Base-by-base conservation (phyloP, 1,284 basidiomycete genomes). In the Ceratobasidium sp. region DNA sequence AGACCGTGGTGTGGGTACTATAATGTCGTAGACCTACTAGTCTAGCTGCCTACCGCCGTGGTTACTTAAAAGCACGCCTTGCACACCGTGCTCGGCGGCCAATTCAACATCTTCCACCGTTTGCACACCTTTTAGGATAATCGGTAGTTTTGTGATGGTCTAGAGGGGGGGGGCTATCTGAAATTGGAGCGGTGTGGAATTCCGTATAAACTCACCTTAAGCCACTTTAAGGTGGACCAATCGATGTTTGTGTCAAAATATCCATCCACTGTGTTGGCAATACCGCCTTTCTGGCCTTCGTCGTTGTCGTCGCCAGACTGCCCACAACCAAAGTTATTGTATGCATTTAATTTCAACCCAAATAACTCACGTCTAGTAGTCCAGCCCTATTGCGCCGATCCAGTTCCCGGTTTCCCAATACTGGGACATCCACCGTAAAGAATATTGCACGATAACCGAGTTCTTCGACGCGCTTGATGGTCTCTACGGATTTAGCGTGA, bases 61-160 rank as follows among this genome's bases (percentile, higher is more conserved):
- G 71, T 83, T 84, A 14, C 77, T 77, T 7, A 68, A 73, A 8
- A 84, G 78, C 1, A 84, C 80, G 13, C 81, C 84, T 9, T 80
- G 75, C 0, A 82, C 81, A 7, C 83, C 83, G 54, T 80, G 76
- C 69, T 82, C 69, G 2, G 77, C 78, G 9, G 83, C 83, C 4
- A 80, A 72, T 68, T 80, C 80, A 13, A 81, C 81, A 54, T 72
- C 71, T 27, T 81, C 82, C 16, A 84, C 78, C 19, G 77, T 77
- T 74, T 84, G 82, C 11, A 84, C 76, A 39, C 82, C 82, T 73
- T 82, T 82, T 68, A 83, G 76, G 67, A 81, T 79, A 52, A 82
- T 75, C 0, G 81, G 81, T 11, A 82, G 75, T 25, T 76, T 76
- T 39, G 80, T 82, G 21, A 77, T 74, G 71, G 76, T 76, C 75